phyloP scores from a whole-genome alignment of 2,329 filamentous ascomycete genomes.

The Talaromyces verruculosus region DNA sequence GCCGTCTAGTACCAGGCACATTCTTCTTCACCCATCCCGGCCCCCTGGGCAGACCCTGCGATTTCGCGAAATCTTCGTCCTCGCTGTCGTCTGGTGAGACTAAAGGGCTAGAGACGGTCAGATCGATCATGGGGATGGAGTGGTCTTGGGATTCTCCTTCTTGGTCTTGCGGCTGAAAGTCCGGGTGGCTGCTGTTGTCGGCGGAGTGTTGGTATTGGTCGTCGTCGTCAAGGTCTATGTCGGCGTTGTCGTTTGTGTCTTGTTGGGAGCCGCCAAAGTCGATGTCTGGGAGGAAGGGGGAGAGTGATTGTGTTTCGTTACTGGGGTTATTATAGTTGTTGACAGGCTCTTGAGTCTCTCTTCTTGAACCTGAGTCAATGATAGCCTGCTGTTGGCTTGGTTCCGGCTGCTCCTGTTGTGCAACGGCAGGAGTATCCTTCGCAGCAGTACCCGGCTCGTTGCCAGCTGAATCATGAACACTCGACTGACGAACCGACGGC shows the following conservation, averaged over 20 bases:
- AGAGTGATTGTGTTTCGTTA: not conserved
- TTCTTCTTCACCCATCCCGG: constrained; percentile 34
- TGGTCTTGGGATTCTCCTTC: not conserved
- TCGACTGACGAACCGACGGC: not conserved
- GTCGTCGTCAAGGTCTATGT: not conserved
- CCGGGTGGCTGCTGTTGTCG: constrained; percentile 2
- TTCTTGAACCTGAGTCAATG: not conserved
- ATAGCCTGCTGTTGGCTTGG: not conserved
- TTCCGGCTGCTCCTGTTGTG: not conserved
- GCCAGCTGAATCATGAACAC: constrained; percentile 10
- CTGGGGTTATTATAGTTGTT: not conserved
- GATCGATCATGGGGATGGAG: constrained; percentile 31
- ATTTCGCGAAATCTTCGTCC: constrained; percentile 33
- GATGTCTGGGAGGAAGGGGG: not conserved
- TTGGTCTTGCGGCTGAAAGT: constrained; percentile 1
- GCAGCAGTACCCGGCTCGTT: not conserved
- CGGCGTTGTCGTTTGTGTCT: not conserved
- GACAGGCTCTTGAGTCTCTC: not conserved
- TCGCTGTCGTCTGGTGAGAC: constrained; percentile 28
- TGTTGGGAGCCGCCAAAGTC: not conserved
- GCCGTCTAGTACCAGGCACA: constrained; percentile 19
- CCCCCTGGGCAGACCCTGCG: constrained; percentile 31
- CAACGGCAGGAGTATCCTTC: not conserved
- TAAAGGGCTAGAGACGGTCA: constrained; percentile 40
- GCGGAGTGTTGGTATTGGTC: constrained; percentile 9